phyloP scores from a whole-genome alignment of 1,139 yeast species.

The Protomyces arabidopsidicola region DNA sequence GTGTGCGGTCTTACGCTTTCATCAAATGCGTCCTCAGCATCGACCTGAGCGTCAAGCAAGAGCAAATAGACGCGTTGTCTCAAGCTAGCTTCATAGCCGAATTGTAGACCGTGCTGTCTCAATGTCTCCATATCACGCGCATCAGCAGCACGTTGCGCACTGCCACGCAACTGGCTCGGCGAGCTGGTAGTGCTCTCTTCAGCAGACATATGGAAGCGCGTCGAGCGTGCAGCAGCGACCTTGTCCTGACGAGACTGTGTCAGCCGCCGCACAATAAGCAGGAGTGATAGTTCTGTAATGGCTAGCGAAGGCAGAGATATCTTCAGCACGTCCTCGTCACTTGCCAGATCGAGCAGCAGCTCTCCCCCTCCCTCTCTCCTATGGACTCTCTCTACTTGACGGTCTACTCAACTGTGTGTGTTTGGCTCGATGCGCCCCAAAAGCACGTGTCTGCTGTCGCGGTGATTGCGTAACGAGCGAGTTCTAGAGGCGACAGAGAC shows the following conservation, averaged over 20 bases:
- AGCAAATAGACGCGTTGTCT: slow-evolving; percentile 7
- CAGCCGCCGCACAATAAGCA: slow-evolving; percentile 15
- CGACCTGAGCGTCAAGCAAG: slow-evolving; percentile 1
- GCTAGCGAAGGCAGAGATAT: not conserved
- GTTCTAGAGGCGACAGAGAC: not conserved
- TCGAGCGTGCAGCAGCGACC: not conserved
- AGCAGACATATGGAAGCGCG: too few species aligned
- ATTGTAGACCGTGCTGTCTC: not conserved
- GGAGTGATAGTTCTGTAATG: slow-evolving; percentile 10
- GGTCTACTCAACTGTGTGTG: too few species aligned
- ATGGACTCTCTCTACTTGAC: too few species aligned
- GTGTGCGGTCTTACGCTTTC: not conserved
- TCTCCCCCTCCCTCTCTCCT: too few species aligned
- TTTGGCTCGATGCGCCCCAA: too few species aligned
- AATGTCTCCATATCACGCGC: slow-evolving; percentile 1
- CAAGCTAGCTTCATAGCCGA: slow-evolving; percentile 4
- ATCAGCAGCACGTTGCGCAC: not conserved
- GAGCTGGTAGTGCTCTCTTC: too few species aligned
- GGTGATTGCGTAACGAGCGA: not conserved
- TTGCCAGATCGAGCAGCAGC: too few species aligned
- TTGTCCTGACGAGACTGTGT: not conserved
- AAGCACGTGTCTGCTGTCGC: not conserved
- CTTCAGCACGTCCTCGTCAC: not conserved
- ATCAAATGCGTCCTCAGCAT: not conserved
- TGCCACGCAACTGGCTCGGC: too few species aligned